phyloP scores from a whole-genome alignment of 805 yeast genomes.

The Saccharomycopsis fodiens region DNA sequence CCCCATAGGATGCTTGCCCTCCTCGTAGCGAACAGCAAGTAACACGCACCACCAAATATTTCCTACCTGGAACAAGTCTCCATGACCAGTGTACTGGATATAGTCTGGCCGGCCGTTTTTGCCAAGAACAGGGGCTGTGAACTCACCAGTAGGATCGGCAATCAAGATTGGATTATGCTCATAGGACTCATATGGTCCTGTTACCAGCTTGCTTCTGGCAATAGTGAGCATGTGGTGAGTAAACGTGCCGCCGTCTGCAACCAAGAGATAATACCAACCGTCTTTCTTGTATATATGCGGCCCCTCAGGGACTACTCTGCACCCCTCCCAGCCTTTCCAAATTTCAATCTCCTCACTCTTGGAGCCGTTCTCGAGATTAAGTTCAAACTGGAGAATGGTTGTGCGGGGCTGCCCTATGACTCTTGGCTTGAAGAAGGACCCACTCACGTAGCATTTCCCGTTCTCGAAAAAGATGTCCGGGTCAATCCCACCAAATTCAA shows the following conservation, averaged over 20 bases:
- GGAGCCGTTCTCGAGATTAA: constrained; percentile 9
- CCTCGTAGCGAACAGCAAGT: constrained; percentile 3
- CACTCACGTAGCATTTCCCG: constrained; percentile 11
- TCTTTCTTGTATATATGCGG: constrained; percentile 16
- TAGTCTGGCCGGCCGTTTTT: neutral
- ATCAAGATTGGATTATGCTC: constrained; percentile 11
- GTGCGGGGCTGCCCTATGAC: constrained; percentile 5
- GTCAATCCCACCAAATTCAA: constrained; percentile 18
- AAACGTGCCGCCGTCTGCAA: constrained; percentile 14
- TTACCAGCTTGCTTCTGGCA: constrained; percentile 5
- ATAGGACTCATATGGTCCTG: constrained; percentile 11
- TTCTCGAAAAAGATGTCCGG: constrained; percentile 16
- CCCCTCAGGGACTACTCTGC: constrained; percentile 16
- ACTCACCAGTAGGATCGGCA: constrained; percentile 16
- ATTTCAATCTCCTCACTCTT: constrained; percentile 3
- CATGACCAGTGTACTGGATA: constrained; percentile 16
- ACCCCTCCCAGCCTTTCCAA: constrained; percentile 17
- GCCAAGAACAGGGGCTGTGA: neutral
- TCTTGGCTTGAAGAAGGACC: constrained; percentile 12
- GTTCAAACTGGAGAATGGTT: constrained; percentile 7
- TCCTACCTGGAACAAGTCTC: constrained; percentile 7
- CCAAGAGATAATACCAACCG: constrained; percentile 12
- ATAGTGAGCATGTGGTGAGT: constrained; percentile 17
- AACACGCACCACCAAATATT: constrained; percentile 11
- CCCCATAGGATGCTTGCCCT: constrained; percentile 14